Evolutionary conservation across 176 grass and related monocot species (phyloP), one percentile per base, ranked within the genome.

Genomic region (Hordeum vulgare): DNA sequence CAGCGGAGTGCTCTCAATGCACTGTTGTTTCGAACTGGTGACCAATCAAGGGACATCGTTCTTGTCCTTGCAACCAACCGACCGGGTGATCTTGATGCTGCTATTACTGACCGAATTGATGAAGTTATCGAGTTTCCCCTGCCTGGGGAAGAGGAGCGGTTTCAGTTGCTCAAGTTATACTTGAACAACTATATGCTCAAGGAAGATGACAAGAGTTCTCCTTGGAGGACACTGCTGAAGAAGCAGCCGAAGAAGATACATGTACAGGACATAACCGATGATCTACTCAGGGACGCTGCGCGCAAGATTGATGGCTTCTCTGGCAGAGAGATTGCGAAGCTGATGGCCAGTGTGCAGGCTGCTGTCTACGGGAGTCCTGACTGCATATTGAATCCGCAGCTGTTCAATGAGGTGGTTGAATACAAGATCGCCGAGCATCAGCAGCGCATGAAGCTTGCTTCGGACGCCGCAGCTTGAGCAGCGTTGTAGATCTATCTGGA

Each of bases 1-100:
- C 93, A 96, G 85, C 86, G 91, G 29, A 99, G 93, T 84, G 97
- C 97, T 65, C 81, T 99, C 63, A 99, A 99, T 87, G 96, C 96
- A 63, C 79, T 99, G 62, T 86, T 99, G 6, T 99, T 99, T 59
- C 91, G 93, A 80, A 96, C 96, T 1, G 93, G 97, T 77, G 97
- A 99, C 75, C 93, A 99, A 69, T 99, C 97, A 53, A 89, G 93
- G 58, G 93, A 94, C 42, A 87, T 94, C 6, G 91, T 96, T 51
- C 80, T 99, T 80, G 97, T 94, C 35, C 88, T 99, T 58, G 97
- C 93, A 26, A 96, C 97, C 75, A 99, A 96, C 84, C 85, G 89
- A 56, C 97, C 93, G 13, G 91, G 93, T 81, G 97, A 99, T 79
- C 91, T 99, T 24, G 93, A 96, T 85, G 84, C 91, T 81, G 97